A percentile compares a stretch with the other conserved stretches of the same genome.
Evolutionary conservation across 2,329 filamentous ascomycete genomes (phyloP).

Genomic region (Venturia asperata): DNA sequence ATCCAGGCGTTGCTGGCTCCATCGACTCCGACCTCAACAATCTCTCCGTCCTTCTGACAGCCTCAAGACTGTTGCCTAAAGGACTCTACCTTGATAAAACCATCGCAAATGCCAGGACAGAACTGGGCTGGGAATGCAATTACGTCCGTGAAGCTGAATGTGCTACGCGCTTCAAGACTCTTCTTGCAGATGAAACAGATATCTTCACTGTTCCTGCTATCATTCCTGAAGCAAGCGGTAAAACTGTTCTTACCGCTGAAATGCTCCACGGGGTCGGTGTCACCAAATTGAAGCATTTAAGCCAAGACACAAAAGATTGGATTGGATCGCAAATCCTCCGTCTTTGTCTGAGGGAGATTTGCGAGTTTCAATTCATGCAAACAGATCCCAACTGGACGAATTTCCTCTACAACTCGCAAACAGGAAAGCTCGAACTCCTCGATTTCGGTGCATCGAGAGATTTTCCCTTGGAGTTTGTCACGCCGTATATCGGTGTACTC

Average conservation of each 20-base stretch:
- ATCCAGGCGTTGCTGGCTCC: constrained; percentile 89
- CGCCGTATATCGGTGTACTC: constrained; percentile 71
- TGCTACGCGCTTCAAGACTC: constrained; percentile 64
- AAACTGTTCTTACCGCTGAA: constrained; percentile 86
- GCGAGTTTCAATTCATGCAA: constrained; percentile 96
- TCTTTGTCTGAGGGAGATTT: constrained; percentile 85
- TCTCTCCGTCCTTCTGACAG: constrained; percentile 79
- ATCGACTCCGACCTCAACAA: constrained; percentile 97
- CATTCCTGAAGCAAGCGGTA: constrained; percentile 70
- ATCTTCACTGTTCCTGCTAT: constrained; percentile 76
- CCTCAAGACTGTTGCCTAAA: constrained; percentile 80
- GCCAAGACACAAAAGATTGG: constrained; percentile 84
- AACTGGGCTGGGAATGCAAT: constrained; percentile 96
- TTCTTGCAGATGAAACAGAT: constrained; percentile 66
- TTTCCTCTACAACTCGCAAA: constrained; percentile 76
- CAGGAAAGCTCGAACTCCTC: constrained; percentile 73
- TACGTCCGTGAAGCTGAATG: constrained; percentile 84
- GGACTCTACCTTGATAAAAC: constrained; percentile 95
- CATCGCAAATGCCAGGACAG: constrained; percentile 85
- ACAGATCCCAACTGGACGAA: constrained; percentile 99
- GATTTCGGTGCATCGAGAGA: constrained; percentile 93
- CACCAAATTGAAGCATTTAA: constrained; percentile 68
- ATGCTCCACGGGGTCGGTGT: constrained; percentile 82
- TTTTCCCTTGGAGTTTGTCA: constrained; percentile 72
- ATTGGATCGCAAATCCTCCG: constrained; percentile 91